Conservation (phyloP, 768 basidiomycete species). For the Panus rudis region DNA sequence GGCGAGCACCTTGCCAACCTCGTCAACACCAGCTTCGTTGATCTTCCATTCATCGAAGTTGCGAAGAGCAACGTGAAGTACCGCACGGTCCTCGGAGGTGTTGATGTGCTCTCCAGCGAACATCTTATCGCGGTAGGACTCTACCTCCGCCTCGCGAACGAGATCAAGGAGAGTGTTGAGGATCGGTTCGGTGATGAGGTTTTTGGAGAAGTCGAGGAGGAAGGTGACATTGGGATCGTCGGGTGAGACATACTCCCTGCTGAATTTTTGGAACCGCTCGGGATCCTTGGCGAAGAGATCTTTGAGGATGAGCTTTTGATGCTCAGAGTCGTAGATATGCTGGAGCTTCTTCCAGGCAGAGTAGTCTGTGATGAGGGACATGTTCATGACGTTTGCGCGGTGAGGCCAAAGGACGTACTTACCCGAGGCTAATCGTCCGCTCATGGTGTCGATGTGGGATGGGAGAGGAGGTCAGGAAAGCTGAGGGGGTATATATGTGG, state of each 20-base stretch:
- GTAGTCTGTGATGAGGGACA: slow-evolving; percentile 54
- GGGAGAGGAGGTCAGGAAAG: slow-evolving; percentile 5
- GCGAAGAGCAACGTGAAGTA: slow-evolving; percentile 90
- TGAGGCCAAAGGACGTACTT: slow-evolving; percentile 20
- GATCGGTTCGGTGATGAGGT: slow-evolving; percentile 84
- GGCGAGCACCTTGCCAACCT: slow-evolving; percentile 75
- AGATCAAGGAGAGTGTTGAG: slow-evolving; percentile 71
- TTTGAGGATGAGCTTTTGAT: slow-evolving; percentile 73
- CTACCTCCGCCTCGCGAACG: slow-evolving; percentile 80
- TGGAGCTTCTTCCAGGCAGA: slow-evolving; percentile 88
- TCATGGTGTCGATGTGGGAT: slow-evolving; percentile 33
- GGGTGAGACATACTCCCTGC: slow-evolving; percentile 62
- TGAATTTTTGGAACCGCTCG: slow-evolving; percentile 80
- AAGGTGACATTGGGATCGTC: slow-evolving; percentile 67
- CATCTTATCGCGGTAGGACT: slow-evolving; percentile 85
- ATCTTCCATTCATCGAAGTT: slow-evolving; percentile 75
- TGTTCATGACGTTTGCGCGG: neutral
- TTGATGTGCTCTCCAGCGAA: slow-evolving; percentile 96
- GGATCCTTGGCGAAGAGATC: slow-evolving; percentile 91
- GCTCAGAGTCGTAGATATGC: slow-evolving; percentile 66
- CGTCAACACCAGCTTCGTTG: slow-evolving; percentile 70
- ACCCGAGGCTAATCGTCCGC: slow-evolving; percentile 58
- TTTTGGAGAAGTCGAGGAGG: slow-evolving; percentile 96
- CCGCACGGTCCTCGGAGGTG: slow-evolving; percentile 95
- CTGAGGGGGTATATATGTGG: neutral